Evolutionary conservation across 169 alveolate species (phyloP).

Genomic region (Plasmodium yoelii): DNA sequence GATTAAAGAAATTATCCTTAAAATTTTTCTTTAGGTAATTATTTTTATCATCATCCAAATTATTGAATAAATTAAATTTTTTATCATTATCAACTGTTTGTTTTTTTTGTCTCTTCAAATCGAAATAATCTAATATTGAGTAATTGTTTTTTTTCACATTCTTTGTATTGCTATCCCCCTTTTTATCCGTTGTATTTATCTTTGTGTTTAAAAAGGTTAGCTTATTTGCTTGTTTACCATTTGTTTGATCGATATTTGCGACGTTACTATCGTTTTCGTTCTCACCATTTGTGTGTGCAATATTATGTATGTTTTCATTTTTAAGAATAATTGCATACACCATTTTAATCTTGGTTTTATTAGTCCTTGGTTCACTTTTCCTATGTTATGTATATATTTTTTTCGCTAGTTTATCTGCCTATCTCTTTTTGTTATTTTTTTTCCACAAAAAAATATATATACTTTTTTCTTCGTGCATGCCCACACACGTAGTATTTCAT

Average conservation of each 20-base stretch:
- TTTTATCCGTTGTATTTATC: constrained; percentile 14
- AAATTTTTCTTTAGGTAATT: neutral
- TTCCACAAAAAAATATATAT: neutral
- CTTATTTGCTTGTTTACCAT: neutral
- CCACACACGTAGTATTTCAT: no score
- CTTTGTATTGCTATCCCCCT: constrained; percentile 1
- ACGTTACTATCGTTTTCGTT: neutral
- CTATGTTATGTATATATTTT: no score
- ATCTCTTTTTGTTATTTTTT: constrained; percentile 7
- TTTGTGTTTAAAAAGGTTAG: neutral
- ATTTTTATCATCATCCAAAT: neutral
- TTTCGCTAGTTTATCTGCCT: neutral
- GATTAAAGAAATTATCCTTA: constrained; percentile 33
- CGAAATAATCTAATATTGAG: constrained; percentile 58
- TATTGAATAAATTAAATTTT: constrained; percentile 5
- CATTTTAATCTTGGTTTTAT: constrained; percentile 24
- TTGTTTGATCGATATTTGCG: neutral
- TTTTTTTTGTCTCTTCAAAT: constrained; percentile 27
- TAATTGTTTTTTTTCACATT: constrained; percentile 27
- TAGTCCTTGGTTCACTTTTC: neutral
- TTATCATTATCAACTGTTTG: constrained; percentile 18
- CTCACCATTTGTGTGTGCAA: neutral
- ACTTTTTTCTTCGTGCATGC: no score
- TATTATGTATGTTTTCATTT: constrained; percentile 2
- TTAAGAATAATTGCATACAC: constrained; percentile 60